These are phyloP conservation scores for Lepidium campestre DNA, from an alignment of 441 rosid genomes.

Conservation along the genomic window DNA sequence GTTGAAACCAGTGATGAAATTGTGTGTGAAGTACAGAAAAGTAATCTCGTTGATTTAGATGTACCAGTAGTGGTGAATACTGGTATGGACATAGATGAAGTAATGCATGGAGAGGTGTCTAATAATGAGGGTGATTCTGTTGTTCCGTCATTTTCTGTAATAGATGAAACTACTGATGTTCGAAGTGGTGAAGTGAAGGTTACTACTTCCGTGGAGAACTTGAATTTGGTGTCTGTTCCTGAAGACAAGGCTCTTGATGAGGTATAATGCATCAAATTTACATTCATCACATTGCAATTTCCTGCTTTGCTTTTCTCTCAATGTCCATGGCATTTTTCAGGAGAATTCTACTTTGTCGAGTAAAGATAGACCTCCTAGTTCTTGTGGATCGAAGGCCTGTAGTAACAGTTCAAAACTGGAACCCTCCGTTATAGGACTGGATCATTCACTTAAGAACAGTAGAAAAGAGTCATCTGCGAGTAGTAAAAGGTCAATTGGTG, in stretches of 20 bases:
- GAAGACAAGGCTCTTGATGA: constrained; percentile 26
- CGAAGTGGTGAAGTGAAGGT: constrained; percentile 19
- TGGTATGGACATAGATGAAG: constrained; percentile 8
- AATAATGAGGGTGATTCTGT: constrained; percentile 20
- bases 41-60: constrained; percentile 18
- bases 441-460: neutral
- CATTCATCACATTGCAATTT: neutral
- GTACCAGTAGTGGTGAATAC: neutral
- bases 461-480: constrained; percentile 9
- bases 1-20: constrained; percentile 15
- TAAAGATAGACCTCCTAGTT: constrained; percentile 15
- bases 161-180: neutral
- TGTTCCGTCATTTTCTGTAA: constrained; percentile 8
- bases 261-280: constrained; percentile 34
- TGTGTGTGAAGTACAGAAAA: neutral
- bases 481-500: constrained; percentile 7
- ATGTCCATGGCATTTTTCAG: constrained; percentile 25
- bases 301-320: constrained; percentile 6
- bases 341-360: constrained; percentile 28
- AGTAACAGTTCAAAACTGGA: constrained; percentile 1
- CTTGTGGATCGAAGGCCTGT: constrained; percentile 6
- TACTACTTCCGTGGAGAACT: constrained; percentile 20
- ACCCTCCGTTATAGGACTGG: neutral
- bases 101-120: constrained; percentile 15
- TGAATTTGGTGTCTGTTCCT: constrained; percentile 17